Evolutionary conservation across 805 yeast species (phyloP), one percentile per base, ranked within the genome.

Genomic region (Myxozyma monticola): DNA sequence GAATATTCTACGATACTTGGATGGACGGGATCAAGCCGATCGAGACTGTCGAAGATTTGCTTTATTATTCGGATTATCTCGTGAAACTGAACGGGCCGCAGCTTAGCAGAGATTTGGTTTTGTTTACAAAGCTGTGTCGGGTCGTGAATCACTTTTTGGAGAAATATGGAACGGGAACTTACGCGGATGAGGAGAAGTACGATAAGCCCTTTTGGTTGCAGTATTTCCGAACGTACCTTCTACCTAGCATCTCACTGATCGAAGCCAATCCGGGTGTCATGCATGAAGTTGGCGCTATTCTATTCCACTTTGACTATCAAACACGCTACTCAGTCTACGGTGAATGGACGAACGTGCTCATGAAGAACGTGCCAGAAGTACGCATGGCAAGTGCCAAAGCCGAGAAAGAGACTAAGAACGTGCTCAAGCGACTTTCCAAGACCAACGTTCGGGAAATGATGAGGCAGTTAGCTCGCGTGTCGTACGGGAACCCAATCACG

Each of bases 301-400:
- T 91, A 52, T 65, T 72, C 7, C 59, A 65, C 29, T 88, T 76
- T 61, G 71, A 88, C 2, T 62, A 79, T 31, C 85, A 84, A 45
- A 75, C 74, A 49, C 74, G 97, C 41, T 90, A 78, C 66, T 80
- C 84, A 49, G 66, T 91, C 17, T 90, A 90, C 64, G 93, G 95
- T 33, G 96, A 89, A 59, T 75, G 88, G 64, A 73, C 77, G 44
- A 76, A 75, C 30, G 80, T 76, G 2, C 65, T 79, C 2, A 72
- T 83, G 2, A 84, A 84, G 60, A 79, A 75, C 50, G 71, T 76
- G 48, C 72, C 80, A 0, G 71, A 72, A 17, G 72, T 86, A 4
- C 83, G 81, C 54, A 68, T 81, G 24, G 80, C 83, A 3, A 78
- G 78, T 48, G 77, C 78, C 14, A 78, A 73, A 49, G 84, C 95